Evolutionary conservation across 179 eudicot genomes (phyloP).

Genomic region (Dionaea muscipula): DNA sequence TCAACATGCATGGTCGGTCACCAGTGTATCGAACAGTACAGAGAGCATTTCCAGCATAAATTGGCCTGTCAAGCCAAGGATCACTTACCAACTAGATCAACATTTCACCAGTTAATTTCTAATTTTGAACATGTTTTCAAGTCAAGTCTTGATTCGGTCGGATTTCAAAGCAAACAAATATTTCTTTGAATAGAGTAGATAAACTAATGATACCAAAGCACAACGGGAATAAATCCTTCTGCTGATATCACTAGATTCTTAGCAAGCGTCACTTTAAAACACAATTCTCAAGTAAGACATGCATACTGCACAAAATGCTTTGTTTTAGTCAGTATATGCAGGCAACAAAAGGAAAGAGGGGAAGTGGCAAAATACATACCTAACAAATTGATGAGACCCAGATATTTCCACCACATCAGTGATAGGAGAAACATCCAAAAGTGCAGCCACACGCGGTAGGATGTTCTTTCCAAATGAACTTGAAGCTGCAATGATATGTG

Average conservation of each 20-base stretch:
- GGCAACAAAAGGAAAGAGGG: background rate
- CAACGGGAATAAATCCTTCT: background rate
- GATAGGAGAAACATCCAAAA: constrained; percentile 85
- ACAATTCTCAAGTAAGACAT: background rate
- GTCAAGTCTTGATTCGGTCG: too few relatives aligned
- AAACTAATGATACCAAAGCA: background rate
- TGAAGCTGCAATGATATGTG: constrained; percentile 70
- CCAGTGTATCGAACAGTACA: constrained; percentile 69
- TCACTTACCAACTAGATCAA: background rate
- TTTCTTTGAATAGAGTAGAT: background rate
- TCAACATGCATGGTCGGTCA: constrained; percentile 70
- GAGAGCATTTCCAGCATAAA: constrained; percentile 97
- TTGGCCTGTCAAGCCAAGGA: constrained; percentile 47
- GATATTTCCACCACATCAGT: constrained; percentile 63
- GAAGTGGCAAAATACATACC: constrained; percentile 25
- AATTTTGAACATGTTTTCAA: too few relatives aligned
- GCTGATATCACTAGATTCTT: background rate
- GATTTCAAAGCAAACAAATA: too few relatives aligned
- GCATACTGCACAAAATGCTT: background rate
- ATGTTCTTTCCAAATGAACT: constrained; percentile 90
- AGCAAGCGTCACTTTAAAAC: background rate
- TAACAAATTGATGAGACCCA: constrained; percentile 59
- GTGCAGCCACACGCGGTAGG: constrained; percentile 91
- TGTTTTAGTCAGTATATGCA: background rate
- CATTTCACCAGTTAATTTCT: background rate